phyloP scores from a whole-genome alignment of 148 eudicot genomes.

The Heliosperma pusillum region DNA sequence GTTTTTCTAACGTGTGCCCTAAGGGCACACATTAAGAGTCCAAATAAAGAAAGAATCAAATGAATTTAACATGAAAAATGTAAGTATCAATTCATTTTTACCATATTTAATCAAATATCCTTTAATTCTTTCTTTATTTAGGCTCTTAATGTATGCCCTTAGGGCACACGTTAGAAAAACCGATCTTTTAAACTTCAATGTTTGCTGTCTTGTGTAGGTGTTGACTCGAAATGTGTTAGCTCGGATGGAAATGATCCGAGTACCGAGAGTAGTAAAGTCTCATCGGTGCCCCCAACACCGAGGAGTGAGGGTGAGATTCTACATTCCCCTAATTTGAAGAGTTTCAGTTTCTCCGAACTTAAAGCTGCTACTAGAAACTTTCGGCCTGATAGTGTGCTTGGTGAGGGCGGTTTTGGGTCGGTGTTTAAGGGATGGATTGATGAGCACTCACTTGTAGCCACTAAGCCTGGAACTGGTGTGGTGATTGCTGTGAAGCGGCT shows the following conservation, averaged over 20 bases:
- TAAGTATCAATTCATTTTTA: no score
- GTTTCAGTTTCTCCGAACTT: slow-evolving; percentile 66
- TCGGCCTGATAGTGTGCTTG: slow-evolving; percentile 83
- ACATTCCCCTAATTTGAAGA: slow-evolving; percentile 68
- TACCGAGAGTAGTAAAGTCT: slow-evolving; percentile 45
- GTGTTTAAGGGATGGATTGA: slow-evolving; percentile 97
- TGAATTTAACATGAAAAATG: no score
- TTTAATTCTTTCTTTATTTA: no score
- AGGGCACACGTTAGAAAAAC: no score
- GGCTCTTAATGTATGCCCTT: no score
- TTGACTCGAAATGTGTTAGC: slow-evolving; percentile 39
- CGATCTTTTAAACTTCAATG: no score
- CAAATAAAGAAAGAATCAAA: no score
- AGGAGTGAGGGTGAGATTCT: slow-evolving; percentile 88
- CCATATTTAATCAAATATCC: no score
- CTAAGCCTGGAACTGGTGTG: slow-evolving; percentile 76
- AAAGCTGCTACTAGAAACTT: slow-evolving; percentile 76
- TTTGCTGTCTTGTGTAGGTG: slow-evolving; percentile 38
- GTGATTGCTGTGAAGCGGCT: slow-evolving; percentile 84
- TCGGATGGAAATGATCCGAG: slow-evolving; percentile 48
- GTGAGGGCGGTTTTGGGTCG: slow-evolving; percentile 92
- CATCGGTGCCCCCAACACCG: slow-evolving; percentile 67
- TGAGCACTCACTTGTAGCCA: slow-evolving; percentile 55
- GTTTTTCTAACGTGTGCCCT: no score
- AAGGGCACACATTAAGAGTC: no score